Percentiles rank a stretch among this genome's conserved stretches.
phyloP scores from a whole-genome alignment of 257 asterid species.

The Solanum medicagineum region DNA sequence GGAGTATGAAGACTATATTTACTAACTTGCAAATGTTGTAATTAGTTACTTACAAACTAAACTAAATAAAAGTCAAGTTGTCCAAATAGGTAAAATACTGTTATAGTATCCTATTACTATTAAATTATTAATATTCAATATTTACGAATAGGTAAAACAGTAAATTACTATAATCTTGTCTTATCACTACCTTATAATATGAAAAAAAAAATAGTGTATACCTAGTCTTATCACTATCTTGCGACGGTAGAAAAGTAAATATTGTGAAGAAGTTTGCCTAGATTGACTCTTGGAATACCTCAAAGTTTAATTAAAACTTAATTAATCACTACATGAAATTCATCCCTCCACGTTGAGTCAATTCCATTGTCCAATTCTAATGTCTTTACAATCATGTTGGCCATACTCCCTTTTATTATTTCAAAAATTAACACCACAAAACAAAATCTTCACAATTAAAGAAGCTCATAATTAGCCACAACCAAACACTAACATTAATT shows the following conservation, averaged over 20 bases:
- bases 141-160: too few relatives aligned
- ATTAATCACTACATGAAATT: neutral
- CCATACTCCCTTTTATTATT: neutral
- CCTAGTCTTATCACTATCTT: too few relatives aligned
- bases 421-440: neutral
- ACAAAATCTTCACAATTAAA: neutral
- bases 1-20: too few relatives aligned
- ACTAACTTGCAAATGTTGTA: too few relatives aligned
- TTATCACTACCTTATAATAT: too few relatives aligned
- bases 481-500: neutral
- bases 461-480: neutral
- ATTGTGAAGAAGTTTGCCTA: neutral
- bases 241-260: too few relatives aligned
- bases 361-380: neutral
- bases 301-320: neutral
- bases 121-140: too few relatives aligned
- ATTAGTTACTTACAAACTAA: too few relatives aligned
- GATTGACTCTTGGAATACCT: neutral
- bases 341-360: neutral
- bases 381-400: neutral
- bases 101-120: too few relatives aligned
- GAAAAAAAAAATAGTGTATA: rapidly evolving
- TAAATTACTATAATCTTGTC: too few relatives aligned
- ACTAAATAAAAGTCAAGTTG: too few relatives aligned
- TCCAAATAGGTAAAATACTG: too few relatives aligned